Evolutionary conservation across 2,329 filamentous ascomycete genomes (phyloP).

Genomic region (Albifimbria verrucaria): DNA sequence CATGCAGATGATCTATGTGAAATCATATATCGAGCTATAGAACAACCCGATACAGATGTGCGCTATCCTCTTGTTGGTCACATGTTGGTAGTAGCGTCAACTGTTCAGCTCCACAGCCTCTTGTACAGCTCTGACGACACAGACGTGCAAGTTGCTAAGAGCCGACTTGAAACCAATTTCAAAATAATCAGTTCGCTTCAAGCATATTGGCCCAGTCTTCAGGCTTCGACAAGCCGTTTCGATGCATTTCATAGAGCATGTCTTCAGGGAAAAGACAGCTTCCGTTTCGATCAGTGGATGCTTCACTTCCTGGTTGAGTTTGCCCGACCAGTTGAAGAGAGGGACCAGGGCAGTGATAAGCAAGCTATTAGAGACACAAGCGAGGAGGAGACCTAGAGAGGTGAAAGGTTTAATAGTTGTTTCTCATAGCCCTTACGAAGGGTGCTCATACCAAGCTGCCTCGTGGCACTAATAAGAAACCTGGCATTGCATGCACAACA

Average conservation of each 20-base stretch:
- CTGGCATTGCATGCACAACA: too few relatives aligned
- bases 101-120: constrained; percentile 42
- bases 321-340: not conserved
- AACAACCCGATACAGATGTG: constrained; percentile 33
- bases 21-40: constrained; percentile 35
- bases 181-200: constrained; percentile 37
- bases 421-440: too few relatives aligned
- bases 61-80: constrained; percentile 43
- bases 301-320: constrained; percentile 7
- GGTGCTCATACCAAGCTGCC: too few relatives aligned
- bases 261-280: constrained; percentile 5
- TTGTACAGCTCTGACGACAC: constrained; percentile 34
- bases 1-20: constrained; percentile 36
- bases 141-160: constrained; percentile 30
- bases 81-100: constrained; percentile 43
- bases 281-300: constrained; percentile 10
- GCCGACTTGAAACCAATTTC: constrained; percentile 40
- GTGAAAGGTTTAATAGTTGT: too few relatives aligned
- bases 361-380: too few relatives aligned
- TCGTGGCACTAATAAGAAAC: too few relatives aligned
- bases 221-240: constrained; percentile 4
- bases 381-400: too few relatives aligned
- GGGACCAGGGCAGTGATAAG: too few relatives aligned
- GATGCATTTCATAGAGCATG: constrained; percentile 11
- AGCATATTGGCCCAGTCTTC: constrained; percentile 32